A percentile compares a stretch with the other conserved stretches of the same genome.
Conservation (phyloP, 805 yeast species). For the Zygosaccharomyces gambellarensis region DNA sequence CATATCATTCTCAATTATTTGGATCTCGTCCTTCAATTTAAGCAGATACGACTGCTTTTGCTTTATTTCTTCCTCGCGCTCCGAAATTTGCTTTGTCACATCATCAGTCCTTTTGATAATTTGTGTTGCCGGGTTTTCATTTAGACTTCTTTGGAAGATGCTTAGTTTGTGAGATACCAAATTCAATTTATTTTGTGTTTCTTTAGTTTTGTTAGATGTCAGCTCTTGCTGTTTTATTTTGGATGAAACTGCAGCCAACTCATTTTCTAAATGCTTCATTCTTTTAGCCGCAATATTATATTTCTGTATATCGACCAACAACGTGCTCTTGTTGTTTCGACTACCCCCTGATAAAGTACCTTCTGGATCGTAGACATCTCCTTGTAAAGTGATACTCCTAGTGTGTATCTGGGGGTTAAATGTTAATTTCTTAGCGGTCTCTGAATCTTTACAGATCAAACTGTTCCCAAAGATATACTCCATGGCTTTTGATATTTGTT, state of each 20-base stretch:
- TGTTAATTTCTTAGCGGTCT: conserved; percentile 83
- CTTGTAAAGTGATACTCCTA: conserved; percentile 83
- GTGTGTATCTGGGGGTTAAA: conserved; percentile 76
- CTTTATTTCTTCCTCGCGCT: conserved; percentile 38
- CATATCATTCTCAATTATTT: conserved; percentile 65
- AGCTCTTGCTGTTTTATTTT: conserved; percentile 42
- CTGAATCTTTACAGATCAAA: conserved; percentile 82
- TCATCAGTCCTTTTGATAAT: conserved; percentile 48
- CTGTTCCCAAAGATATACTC: conserved; percentile 86
- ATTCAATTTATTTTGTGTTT: conserved; percentile 54
- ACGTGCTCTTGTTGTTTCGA: conserved; percentile 52
- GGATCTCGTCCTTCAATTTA: conserved; percentile 42
- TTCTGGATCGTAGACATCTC: conserved; percentile 92
- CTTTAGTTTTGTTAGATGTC: conserved; percentile 46
- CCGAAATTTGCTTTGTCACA: conserved; percentile 43
- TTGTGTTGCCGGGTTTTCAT: conserved; percentile 51
- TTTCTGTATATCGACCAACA: conserved; percentile 61
- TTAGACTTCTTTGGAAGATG: conserved; percentile 50
- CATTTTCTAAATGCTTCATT: conserved; percentile 39
- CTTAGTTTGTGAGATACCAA: conserved; percentile 56
- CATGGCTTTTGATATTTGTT: conserved; percentile 75
- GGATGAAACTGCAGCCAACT: conserved; percentile 38
- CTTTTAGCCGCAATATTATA: conserved; percentile 45
- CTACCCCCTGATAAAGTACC: conserved; percentile 98
- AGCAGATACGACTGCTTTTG: conserved; percentile 34